phyloP scores from a whole-genome alignment of 2,329 filamentous ascomycete species.

The Phaeosphaeriaceae sp. region DNA sequence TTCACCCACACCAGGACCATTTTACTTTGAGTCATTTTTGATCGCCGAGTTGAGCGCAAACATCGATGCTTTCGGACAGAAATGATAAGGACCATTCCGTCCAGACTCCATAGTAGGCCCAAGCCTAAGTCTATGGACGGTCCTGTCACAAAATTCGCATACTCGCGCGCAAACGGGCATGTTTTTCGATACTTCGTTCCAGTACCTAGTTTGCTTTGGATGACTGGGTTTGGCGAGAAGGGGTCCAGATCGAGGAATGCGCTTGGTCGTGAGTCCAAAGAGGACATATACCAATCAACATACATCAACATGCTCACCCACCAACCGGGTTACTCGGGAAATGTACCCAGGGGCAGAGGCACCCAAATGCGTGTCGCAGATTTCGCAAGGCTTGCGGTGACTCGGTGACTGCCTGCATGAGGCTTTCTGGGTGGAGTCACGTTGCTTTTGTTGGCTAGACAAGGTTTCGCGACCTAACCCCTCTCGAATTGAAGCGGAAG shows the following conservation, averaged over 20 bases:
- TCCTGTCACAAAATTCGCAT: background rate
- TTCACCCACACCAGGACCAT: too few species aligned
- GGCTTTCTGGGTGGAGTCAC: background rate
- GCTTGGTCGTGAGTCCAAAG: slow-evolving; percentile 1
- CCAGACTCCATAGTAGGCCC: background rate
- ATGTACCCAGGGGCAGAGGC: background rate
- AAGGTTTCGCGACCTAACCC: background rate
- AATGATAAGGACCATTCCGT: too few species aligned
- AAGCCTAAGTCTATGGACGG: background rate
- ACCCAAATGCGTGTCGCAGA: background rate
- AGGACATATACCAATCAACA: slow-evolving; percentile 1
- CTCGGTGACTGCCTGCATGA: background rate
- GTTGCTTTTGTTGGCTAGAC: background rate
- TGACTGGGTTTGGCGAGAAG: slow-evolving; percentile 30
- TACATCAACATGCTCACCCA: background rate
- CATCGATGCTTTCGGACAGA: too few species aligned
- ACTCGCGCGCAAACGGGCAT: slow-evolving; percentile 7
- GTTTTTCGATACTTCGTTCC: slow-evolving; percentile 3
- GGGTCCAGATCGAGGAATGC: slow-evolving; percentile 18
- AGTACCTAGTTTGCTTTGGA: slow-evolving; percentile 5
- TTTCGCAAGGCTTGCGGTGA: background rate
- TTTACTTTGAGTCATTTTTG: too few species aligned
- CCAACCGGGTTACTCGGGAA: background rate
- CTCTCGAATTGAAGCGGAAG: background rate
- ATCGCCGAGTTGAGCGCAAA: too few species aligned